Conservation (phyloP, 345 rosid genomes). For the Xanthoceras sorbifolium region DNA sequence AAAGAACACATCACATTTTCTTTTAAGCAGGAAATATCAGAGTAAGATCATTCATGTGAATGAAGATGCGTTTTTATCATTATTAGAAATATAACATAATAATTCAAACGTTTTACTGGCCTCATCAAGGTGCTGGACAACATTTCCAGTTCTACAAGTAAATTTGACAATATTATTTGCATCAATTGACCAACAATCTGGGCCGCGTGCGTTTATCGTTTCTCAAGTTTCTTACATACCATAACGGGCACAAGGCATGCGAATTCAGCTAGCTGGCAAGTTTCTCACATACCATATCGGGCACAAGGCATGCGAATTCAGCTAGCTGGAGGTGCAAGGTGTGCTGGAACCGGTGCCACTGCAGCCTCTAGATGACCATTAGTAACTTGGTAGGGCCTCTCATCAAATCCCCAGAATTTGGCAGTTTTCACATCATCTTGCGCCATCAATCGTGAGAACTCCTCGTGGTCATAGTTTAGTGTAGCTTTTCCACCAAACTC, state of each 20-base stretch:
- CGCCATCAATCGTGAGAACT: slow-evolving; percentile 72
- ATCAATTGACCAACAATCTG: neutral
- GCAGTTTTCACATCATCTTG: slow-evolving; percentile 80
- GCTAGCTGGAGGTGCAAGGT: slow-evolving; percentile 38
- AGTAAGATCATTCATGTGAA: neutral
- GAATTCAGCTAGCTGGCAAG: too few relatives aligned
- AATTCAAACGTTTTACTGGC: neutral
- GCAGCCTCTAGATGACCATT: slow-evolving; percentile 32
- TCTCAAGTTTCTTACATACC: neutral
- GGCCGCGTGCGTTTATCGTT: neutral
- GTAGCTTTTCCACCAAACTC: slow-evolving; percentile 88
- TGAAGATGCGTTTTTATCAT: neutral
- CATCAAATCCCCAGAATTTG: slow-evolving; percentile 65
- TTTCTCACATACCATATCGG: too few relatives aligned
- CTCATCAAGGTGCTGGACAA: neutral
- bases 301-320: slow-evolving; percentile 17
- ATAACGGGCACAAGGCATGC: too few relatives aligned
- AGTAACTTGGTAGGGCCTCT: slow-evolving; percentile 29
- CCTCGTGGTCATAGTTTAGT: slow-evolving; percentile 71
- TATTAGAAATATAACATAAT: neutral
- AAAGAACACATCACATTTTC: too few relatives aligned
- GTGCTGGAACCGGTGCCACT: slow-evolving; percentile 46
- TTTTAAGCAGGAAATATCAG: neutral
- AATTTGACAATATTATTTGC: neutral
- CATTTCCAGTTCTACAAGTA: neutral